phyloP scores from a whole-genome alignment of 345 rosid species.

The Psidium friedrichsthalianum region DNA sequence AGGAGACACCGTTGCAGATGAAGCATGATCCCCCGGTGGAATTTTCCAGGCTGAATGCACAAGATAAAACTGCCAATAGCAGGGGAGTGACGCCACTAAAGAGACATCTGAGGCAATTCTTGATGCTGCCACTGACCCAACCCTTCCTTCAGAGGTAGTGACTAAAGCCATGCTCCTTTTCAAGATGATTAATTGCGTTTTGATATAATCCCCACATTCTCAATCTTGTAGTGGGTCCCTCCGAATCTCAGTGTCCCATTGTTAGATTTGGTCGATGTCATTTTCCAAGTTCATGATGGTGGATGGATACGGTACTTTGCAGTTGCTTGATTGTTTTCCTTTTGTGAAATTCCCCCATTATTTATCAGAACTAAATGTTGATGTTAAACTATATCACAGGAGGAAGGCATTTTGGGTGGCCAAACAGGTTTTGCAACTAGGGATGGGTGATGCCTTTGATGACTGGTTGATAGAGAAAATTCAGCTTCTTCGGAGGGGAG shows the following conservation, averaged over 20 bases:
- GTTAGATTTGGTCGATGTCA: conserved; percentile 80
- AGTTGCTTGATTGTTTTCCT: neutral
- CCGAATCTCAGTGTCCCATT: conserved; percentile 78
- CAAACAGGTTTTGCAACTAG: conserved; percentile 91
- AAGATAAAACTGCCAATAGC: conserved; percentile 24
- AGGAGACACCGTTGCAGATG: conserved; percentile 26
- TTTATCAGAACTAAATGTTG: neutral
- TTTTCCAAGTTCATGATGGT: conserved; percentile 95
- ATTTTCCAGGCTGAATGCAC: conserved; percentile 19
- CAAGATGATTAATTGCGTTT: neutral
- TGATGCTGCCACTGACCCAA: conserved; percentile 31
- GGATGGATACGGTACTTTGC: conserved; percentile 90
- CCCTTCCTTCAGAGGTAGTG: conserved; percentile 78
- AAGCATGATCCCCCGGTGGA: conserved; percentile 23
- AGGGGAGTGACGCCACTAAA: conserved; percentile 19
- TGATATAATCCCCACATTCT: neutral
- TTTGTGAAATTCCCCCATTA: too few species aligned
- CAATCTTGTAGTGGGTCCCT: conserved; percentile 83
- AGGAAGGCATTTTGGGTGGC: conserved; percentile 98
- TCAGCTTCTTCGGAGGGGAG: conserved; percentile 68
- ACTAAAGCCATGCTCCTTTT: neutral
- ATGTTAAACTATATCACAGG: conserved; percentile 23
- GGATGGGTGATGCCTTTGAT: conserved; percentile 99
- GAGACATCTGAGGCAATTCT: conserved; percentile 22
- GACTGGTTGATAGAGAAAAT: conserved; percentile 98